Percentiles rank a stretch among this genome's conserved stretches.
phyloP scores from a whole-genome alignment of 805 yeast species.

The Brettanomyces sp. region DNA sequence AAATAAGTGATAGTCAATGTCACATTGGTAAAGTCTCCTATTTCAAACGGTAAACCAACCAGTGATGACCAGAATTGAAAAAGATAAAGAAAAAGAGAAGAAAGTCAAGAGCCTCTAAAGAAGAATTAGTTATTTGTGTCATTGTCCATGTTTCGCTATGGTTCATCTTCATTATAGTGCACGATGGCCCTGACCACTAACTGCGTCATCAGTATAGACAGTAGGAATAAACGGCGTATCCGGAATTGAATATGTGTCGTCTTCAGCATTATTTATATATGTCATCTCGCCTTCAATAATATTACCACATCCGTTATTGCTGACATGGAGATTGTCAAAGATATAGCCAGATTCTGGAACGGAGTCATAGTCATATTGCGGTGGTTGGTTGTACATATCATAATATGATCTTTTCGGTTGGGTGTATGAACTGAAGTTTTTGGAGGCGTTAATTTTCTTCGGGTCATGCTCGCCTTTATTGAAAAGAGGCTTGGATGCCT shows the following conservation, averaged over 20 bases:
- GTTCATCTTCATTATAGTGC: constrained; percentile 4
- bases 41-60: no score
- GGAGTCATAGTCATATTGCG: constrained; percentile 10
- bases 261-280: constrained; percentile 18
- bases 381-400: constrained; percentile 18
- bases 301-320: constrained; percentile 23
- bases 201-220: constrained; percentile 20
- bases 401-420: constrained; percentile 13
- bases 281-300: constrained; percentile 21
- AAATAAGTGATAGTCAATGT: not conserved
- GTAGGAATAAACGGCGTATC: constrained; percentile 22
- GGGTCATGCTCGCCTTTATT: not conserved
- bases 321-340: constrained; percentile 12
- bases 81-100: no score
- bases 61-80: no score
- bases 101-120: no score
- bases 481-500: constrained; percentile 1
- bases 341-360: not conserved
- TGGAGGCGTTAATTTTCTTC: constrained; percentile 7
- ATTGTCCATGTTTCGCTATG: no score
- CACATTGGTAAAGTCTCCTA: no score
- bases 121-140: no score
- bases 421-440: constrained; percentile 18
- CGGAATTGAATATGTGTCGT: constrained; percentile 7
- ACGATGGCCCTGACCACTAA: constrained; percentile 18